A percentile compares a stretch with the other conserved stretches of the same genome.
Conservation (phyloP, 441 rosid species). For the Cnidoscolus chayamansa region DNA sequence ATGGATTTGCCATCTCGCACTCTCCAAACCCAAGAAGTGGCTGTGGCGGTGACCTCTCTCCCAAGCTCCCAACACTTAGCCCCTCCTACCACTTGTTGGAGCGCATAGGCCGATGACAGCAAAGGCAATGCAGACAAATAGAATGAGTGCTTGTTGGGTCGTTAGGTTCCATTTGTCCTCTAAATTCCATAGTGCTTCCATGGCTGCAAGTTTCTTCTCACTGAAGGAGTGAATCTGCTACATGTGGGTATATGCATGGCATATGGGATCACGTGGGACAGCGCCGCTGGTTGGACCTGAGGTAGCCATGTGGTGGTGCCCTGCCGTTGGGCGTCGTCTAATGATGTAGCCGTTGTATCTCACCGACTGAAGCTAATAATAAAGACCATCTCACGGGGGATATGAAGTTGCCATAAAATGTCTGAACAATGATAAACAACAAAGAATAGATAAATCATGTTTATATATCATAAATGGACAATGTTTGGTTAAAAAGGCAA, state of each 20-base stretch:
- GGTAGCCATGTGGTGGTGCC: conserved; percentile 2
- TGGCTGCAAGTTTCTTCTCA: conserved; percentile 2
- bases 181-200: conserved; percentile 68
- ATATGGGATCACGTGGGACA: conserved; percentile 50
- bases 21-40: conserved; percentile 33
- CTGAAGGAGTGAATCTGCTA: neutral
- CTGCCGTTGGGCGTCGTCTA: neutral
- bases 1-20: conserved; percentile 47
- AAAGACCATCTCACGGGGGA: conserved; percentile 43
- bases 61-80: conserved; percentile 16
- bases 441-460: neutral
- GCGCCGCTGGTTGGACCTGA: conserved; percentile 44
- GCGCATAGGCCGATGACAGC: conserved; percentile 45
- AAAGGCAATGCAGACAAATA: conserved; percentile 41
- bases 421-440: neutral
- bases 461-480: neutral
- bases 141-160: conserved; percentile 41
- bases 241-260: conserved; percentile 3
- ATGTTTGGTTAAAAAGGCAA: too few relatives aligned
- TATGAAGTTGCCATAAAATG: conserved; percentile 17
- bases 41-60: conserved; percentile 18
- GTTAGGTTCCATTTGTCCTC: conserved; percentile 63
- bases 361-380: conserved; percentile 28
- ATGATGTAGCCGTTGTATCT: conserved; percentile 32
- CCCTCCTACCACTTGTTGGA: conserved; percentile 44